phyloP scores from a whole-genome alignment of 805 yeast species.

The Ascoidea rubescens region DNA sequence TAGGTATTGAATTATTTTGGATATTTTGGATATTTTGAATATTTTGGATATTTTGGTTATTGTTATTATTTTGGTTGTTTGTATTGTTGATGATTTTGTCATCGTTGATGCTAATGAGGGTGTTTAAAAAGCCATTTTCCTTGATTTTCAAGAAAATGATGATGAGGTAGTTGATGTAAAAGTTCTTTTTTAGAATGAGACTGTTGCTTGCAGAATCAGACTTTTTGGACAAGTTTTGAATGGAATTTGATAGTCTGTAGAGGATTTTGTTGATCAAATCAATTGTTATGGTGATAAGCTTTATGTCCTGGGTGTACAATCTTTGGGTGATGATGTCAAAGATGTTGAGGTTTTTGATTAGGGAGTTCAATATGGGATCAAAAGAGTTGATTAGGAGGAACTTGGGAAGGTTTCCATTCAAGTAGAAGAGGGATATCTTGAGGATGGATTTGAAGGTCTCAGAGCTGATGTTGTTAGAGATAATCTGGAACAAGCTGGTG shows the following conservation, averaged over 20 bases:
- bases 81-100: conserved; percentile 14
- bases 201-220: conserved; percentile 12
- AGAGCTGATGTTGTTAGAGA: conserved; percentile 26
- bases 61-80: conserved; percentile 5
- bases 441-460: conserved; percentile 32
- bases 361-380: conserved; percentile 8
- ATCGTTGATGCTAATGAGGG: conserved; percentile 26
- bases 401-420: conserved; percentile 13
- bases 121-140: conserved; percentile 30
- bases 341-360: conserved; percentile 3
- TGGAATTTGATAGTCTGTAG: not conserved
- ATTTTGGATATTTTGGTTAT: conserved; percentile 7
- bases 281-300: not conserved
- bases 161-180: conserved; percentile 19
- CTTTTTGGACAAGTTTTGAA: conserved; percentile 2
- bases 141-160: conserved; percentile 32
- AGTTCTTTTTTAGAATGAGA: conserved; percentile 11
- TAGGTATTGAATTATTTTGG: conserved; percentile 8
- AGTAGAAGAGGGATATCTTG: conserved; percentile 18
- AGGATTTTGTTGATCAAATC: not conserved
- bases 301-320: conserved; percentile 1
- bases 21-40: conserved; percentile 6
- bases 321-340: conserved; percentile 4
- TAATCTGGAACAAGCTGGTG: conserved; percentile 25
- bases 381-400: conserved; percentile 9